These are phyloP conservation scores for Saturnispora sanitii DNA, from an alignment of 805 yeast species.

Conservation along the genomic window DNA sequence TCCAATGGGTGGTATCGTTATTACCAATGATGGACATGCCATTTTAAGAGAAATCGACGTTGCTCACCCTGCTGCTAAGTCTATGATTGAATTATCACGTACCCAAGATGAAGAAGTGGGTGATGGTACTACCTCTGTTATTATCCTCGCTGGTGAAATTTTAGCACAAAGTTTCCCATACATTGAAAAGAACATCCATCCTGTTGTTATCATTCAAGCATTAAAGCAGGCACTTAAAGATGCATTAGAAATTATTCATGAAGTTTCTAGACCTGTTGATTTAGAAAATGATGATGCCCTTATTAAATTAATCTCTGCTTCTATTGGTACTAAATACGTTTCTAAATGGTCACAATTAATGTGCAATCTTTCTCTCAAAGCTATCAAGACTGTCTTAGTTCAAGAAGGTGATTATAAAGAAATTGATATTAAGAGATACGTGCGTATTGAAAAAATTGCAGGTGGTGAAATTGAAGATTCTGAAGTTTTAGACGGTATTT, in stretches of 20 bases:
- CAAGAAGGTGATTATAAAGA: constrained; percentile 59
- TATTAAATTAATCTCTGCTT: constrained; percentile 76
- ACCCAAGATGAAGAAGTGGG: constrained; percentile 97
- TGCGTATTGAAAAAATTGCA: constrained; percentile 89
- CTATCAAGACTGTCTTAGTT: constrained; percentile 74
- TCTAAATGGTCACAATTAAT: constrained; percentile 82
- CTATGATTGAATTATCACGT: constrained; percentile 93
- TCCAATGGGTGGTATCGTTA: constrained; percentile 93
- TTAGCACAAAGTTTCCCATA: constrained; percentile 92
- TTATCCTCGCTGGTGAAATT: constrained; percentile 93
- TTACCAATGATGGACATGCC: constrained; percentile 98
- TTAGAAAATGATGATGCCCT: constrained; percentile 74
- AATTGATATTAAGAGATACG: constrained; percentile 88
- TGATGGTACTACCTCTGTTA: constrained; percentile 88
- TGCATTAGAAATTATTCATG: constrained; percentile 79
- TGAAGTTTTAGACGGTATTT: constrained; percentile 78
- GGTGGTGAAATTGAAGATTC: constrained; percentile 96
- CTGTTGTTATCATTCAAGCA: constrained; percentile 91
- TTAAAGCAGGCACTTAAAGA: constrained; percentile 83
- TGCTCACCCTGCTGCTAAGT: constrained; percentile 98
- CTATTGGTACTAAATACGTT: constrained; percentile 94
- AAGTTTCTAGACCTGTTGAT: constrained; percentile 78
- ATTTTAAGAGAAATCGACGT: constrained; percentile 94
- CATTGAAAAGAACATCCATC: constrained; percentile 91
- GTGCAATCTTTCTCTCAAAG: constrained; percentile 81